A percentile compares a stretch with the other conserved stretches of the same genome.
These are phyloP conservation scores for Hebeloma cylindrosporum DNA, from an alignment of 768 basidiomycete species.

Conservation along the genomic window DNA sequence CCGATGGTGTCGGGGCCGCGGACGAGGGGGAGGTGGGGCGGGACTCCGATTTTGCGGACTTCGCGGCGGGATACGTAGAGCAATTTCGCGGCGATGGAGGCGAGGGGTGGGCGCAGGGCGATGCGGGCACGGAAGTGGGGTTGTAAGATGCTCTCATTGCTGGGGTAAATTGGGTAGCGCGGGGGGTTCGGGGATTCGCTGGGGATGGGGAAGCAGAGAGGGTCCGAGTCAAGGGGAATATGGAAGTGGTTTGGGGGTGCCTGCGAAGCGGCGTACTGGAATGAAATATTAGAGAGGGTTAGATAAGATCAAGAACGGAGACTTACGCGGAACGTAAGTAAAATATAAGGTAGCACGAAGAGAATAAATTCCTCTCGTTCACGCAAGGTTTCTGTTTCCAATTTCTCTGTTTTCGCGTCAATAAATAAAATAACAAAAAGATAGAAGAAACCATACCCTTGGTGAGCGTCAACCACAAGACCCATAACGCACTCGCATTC, in stretches of 20 bases:
- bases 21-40: slow-evolving; percentile 32
- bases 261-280: slow-evolving; percentile 53
- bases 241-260: slow-evolving; percentile 63
- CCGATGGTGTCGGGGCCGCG: slow-evolving; percentile 2
- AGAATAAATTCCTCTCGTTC: slow-evolving; percentile 30
- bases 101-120: slow-evolving; percentile 40
- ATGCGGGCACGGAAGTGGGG: slow-evolving; percentile 33
- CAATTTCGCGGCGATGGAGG: slow-evolving; percentile 58
- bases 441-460: slow-evolving; percentile 29
- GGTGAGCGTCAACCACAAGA: slow-evolving; percentile 63
- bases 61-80: slow-evolving; percentile 63
- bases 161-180: too few species aligned
- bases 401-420: slow-evolving; percentile 20
- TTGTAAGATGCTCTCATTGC: slow-evolving; percentile 24
- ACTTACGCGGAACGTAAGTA: slow-evolving; percentile 51
- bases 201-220: slow-evolving; percentile 32
- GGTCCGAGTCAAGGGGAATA: slow-evolving; percentile 47
- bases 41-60: slow-evolving; percentile 41
- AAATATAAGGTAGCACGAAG: slow-evolving; percentile 29
- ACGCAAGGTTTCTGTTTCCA: slow-evolving; percentile 25
- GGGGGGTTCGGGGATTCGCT: slow-evolving; percentile 46
- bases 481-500: slow-evolving; percentile 58
- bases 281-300: slow-evolving; percentile 2
- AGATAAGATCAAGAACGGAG: slow-evolving; percentile 9
- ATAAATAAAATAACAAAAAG: neutral